phyloP scores from a whole-genome alignment of 1,139 yeast species.

The Geotrichum klebahnii region DNA sequence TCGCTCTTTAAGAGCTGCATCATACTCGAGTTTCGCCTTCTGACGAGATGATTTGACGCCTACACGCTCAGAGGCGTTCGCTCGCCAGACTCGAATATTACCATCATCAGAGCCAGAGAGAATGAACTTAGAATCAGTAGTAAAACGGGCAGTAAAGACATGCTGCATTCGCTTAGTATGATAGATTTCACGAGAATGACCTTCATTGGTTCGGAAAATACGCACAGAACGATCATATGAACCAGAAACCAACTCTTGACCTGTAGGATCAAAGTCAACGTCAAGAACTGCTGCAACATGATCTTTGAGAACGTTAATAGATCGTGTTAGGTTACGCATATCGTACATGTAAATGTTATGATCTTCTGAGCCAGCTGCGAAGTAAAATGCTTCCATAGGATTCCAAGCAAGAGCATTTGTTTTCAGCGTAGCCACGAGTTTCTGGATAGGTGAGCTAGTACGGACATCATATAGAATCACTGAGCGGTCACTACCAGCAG shows the following conservation, averaged over 20 bases:
- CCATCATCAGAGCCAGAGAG: constrained; percentile 95
- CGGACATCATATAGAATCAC: constrained; percentile 86
- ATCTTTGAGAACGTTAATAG: constrained; percentile 83
- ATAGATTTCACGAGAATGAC: constrained; percentile 91
- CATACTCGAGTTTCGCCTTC: constrained; percentile 81
- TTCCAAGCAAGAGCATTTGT: constrained; percentile 91
- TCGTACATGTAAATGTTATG: constrained; percentile 94
- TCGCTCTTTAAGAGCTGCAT: constrained; percentile 83
- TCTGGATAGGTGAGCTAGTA: constrained; percentile 90
- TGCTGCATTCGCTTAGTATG: constrained; percentile 98
- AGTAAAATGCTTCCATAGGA: constrained; percentile 94
- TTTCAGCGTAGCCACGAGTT: constrained; percentile 74
- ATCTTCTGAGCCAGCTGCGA: constrained; percentile 91
- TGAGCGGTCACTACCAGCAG: constrained; percentile 90
- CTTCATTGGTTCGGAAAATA: constrained; percentile 68
- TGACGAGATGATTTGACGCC: constrained; percentile 76
- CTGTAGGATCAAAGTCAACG: constrained; percentile 93
- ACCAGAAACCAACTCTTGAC: constrained; percentile 92
- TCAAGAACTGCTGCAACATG: constrained; percentile 96
- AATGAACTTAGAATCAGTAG: constrained; percentile 85
- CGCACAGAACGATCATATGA: constrained; percentile 92
- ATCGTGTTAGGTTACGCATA: constrained; percentile 81
- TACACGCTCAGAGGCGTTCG: constrained; percentile 78
- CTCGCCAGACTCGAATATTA: constrained; percentile 88
- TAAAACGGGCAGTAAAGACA: constrained; percentile 73